These are phyloP conservation scores for Bryoglossum gracile DNA, from an alignment of 495 filamentous ascomycete species.

Conservation along the genomic window DNA sequence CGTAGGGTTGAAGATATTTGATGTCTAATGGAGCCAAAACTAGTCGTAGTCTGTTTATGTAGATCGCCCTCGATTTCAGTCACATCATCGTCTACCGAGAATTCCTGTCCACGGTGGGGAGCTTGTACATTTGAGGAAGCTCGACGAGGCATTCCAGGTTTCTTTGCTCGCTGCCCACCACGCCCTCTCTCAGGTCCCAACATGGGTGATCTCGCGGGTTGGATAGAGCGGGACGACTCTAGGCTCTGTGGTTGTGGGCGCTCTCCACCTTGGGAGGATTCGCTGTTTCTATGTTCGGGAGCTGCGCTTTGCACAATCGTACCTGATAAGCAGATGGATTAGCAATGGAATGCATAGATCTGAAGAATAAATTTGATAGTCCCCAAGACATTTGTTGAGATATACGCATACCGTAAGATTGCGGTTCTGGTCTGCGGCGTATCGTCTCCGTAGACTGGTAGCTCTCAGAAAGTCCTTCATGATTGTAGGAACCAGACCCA, in stretches of 20 bases:
- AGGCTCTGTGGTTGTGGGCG: slow-evolving; percentile 17
- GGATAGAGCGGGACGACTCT: slow-evolving; percentile 20
- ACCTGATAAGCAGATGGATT: slow-evolving; percentile 23
- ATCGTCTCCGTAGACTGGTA: slow-evolving; percentile 42
- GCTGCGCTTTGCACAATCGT: slow-evolving; percentile 27
- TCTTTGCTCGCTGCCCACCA: slow-evolving; percentile 49
- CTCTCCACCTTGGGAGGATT: slow-evolving; percentile 16
- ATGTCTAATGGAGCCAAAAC: slow-evolving; percentile 32
- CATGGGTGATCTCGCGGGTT: slow-evolving; percentile 41
- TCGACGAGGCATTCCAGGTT: slow-evolving; percentile 62
- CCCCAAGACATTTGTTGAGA: neutral
- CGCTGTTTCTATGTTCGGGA: slow-evolving; percentile 17
- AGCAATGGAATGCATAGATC: neutral
- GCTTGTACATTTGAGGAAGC: slow-evolving; percentile 64
- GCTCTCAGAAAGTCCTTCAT: slow-evolving; percentile 27
- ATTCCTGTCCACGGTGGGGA: slow-evolving; percentile 77
- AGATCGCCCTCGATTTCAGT: slow-evolving; percentile 68
- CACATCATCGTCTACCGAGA: slow-evolving; percentile 88
- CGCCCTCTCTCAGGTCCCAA: slow-evolving; percentile 50
- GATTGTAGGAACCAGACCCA: neutral
- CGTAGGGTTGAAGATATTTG: slow-evolving; percentile 66
- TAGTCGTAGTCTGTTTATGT: slow-evolving; percentile 24
- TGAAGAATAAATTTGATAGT: neutral
- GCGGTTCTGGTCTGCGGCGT: slow-evolving; percentile 36
- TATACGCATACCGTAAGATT: slow-evolving; percentile 26